A percentile compares a stretch with the other conserved stretches of the same genome.
These are phyloP conservation scores for Chytriomyces sp. DNA, from an alignment of 192 early-diverging fungal species.

Conservation along the genomic window DNA sequence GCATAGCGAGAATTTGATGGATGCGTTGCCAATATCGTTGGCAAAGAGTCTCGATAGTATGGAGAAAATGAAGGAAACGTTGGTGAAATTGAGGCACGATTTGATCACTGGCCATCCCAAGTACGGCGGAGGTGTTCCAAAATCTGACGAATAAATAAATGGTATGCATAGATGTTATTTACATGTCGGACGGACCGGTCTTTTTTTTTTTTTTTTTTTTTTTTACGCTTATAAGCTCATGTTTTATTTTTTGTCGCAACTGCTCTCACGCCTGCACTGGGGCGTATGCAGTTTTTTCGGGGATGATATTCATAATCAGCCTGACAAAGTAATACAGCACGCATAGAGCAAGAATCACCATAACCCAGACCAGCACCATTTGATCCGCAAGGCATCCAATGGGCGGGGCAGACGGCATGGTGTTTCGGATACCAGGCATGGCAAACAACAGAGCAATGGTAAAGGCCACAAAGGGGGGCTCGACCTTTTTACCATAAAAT, in stretches of 20 bases:
- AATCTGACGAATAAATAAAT: too few relatives aligned
- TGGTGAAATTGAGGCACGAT: neutral
- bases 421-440: slow-evolving; percentile 12
- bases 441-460: slow-evolving; percentile 16
- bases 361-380: slow-evolving; percentile 19
- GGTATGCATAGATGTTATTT: too few relatives aligned
- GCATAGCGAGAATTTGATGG: neutral
- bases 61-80: neutral
- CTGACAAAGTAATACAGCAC: neutral
- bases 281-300: too few relatives aligned
- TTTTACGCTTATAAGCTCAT: too few relatives aligned
- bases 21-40: neutral
- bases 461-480: neutral
- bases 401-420: slow-evolving; percentile 15
- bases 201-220: too few relatives aligned
- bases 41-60: neutral
- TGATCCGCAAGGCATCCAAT: slow-evolving; percentile 9
- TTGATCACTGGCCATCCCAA: too few relatives aligned
- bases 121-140: too few relatives aligned
- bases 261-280: too few relatives aligned
- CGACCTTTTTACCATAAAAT: neutral
- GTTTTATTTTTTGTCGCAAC: too few relatives aligned
- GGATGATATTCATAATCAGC: neutral
- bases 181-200: too few relatives aligned
- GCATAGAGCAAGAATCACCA: slow-evolving; percentile 1